Evolutionary conservation across 2,329 filamentous ascomycete species (phyloP).

Genomic region (Bimuria novae-zelandiae): DNA sequence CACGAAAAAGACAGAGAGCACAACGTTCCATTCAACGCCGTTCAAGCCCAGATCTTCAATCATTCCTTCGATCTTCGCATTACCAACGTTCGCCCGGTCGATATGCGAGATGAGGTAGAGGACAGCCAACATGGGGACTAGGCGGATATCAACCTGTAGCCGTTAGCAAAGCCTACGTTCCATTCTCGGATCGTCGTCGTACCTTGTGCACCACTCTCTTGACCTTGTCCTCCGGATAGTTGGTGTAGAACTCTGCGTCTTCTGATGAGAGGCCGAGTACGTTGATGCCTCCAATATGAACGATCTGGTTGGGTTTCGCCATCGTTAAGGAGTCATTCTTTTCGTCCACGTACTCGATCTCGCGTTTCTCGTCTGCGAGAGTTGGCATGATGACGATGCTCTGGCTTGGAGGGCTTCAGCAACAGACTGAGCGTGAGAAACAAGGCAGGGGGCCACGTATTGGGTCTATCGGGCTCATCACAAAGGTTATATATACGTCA

Average conservation of each 20-base stretch:
- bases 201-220: constrained; percentile 49
- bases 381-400: too few species aligned
- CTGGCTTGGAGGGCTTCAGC: too few species aligned
- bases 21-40: constrained; percentile 44
- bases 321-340: constrained; percentile 22
- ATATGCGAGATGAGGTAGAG: constrained; percentile 44
- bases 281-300: constrained; percentile 32
- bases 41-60: constrained; percentile 45
- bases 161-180: too few species aligned
- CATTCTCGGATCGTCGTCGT: constrained; percentile 32
- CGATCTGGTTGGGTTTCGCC: constrained; percentile 25
- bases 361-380: constrained; percentile 23
- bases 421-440: too few species aligned
- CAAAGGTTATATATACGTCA: too few species aligned
- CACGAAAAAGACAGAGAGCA: constrained; percentile 46
- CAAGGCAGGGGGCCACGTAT: too few species aligned
- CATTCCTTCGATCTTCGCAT: constrained; percentile 49
- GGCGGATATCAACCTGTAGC: constrained; percentile 50
- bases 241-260: constrained; percentile 16
- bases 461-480: too few species aligned
- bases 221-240: constrained; percentile 46
- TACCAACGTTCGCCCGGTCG: constrained; percentile 45
- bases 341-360: constrained; percentile 30
- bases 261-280: constrained; percentile 17
- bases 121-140: constrained; percentile 55